Percentiles rank a stretch among this genome's conserved stretches.
Evolutionary conservation across 2,329 filamentous ascomycete species (phyloP).

Genomic region (Trichoderma simmonsii): DNA sequence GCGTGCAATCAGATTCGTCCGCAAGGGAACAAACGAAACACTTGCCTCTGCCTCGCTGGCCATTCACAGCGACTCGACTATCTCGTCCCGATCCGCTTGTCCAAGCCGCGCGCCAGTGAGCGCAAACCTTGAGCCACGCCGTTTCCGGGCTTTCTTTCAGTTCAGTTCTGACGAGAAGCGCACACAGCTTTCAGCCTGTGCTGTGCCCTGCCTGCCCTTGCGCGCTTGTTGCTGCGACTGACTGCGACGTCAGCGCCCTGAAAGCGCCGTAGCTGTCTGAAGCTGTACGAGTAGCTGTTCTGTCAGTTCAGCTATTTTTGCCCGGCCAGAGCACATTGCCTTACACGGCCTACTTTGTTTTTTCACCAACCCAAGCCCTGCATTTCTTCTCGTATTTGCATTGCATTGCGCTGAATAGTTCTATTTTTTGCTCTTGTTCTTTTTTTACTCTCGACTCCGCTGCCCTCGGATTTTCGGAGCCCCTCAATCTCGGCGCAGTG

Average conservation of each 20-base stretch:
- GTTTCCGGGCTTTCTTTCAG: neutral
- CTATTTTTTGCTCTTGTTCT: neutral
- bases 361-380: neutral
- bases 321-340: neutral
- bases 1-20: constrained; percentile 26
- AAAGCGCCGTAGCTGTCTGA: neutral
- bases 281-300: neutral
- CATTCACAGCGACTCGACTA: constrained; percentile 25
- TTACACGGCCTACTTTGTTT: neutral
- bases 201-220: neutral
- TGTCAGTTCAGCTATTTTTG: neutral
- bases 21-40: constrained; percentile 18
- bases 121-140: constrained; percentile 12
- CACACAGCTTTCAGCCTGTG: neutral
- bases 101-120: constrained; percentile 15
- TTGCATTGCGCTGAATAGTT: neutral
- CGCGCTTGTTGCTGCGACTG: neutral
- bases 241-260: neutral
- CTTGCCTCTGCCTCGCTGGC: constrained; percentile 21
- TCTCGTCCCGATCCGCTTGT: constrained; percentile 22
- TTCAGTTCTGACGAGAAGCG: neutral
- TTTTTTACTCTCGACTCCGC: neutral
- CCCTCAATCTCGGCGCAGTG: constrained; percentile 10
- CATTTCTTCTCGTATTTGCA: neutral
- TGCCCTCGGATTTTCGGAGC: constrained; percentile 10